Evolutionary conservation across 2,329 filamentous ascomycete genomes (phyloP), one percentile per base, ranked within the genome.

Genomic region (Podosphaera xanthii): DNA sequence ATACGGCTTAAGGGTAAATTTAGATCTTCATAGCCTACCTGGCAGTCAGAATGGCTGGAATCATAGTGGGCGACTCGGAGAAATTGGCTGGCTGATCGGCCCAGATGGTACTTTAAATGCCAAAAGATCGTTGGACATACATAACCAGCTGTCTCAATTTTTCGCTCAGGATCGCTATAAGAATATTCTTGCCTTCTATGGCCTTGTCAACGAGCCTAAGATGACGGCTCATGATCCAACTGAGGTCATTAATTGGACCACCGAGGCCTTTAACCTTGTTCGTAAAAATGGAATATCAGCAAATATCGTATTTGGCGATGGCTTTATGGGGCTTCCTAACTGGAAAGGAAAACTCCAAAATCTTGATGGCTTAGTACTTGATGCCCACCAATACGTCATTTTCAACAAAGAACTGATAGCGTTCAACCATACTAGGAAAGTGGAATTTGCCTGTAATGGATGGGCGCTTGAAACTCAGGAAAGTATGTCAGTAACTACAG

Each of bases 41-140:
- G 92, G 92, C 0, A 91, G 86, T 61, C 92, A 97, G 68, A 98
- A 97, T 67, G 92, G 92, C 1, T 97, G 91, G 90, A 96, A 96
- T 66, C 92, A 98, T 71, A 94, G 87, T 65, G 92, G 92, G 0
- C 81, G 82, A 10, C 83, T 86, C 69, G 91, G 92, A 1, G 61
- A 72, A 0, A 90, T 97, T 63, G 77, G 80, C 38, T 98, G 92
- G 92, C 73, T 97, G 40, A 91, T 91, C 66, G 92, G 92, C 14
- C 84, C 87, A 0, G 76, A 95, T 67, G 91, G 92, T 10, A 75
- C 77, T 1, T 70, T 81, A 14, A 95, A 96, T 69, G 84, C 77
- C 0, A 78, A 94, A 66, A 81, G 91, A 49, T 86, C 87, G 1
- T 78, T 96, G 31, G 88, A 94, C 61, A 77, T 97, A 46, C 92